phyloP scores from a whole-genome alignment of 1,284 basidiomycete species.

The Marasmius fiardii region DNA sequence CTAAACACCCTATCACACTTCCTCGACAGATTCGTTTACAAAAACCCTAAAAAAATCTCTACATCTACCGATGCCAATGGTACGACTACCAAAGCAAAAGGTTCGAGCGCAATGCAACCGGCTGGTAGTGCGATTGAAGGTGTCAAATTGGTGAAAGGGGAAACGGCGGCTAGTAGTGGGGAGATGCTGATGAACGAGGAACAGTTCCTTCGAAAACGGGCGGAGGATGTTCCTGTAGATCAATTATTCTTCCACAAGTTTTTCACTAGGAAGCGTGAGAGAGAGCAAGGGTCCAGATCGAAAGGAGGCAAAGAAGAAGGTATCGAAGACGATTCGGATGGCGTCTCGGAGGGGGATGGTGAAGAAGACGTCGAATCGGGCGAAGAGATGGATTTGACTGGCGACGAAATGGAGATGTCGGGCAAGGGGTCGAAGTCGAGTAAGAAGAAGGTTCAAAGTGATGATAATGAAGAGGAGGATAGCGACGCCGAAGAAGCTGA shows the following conservation, averaged over 20 bases:
- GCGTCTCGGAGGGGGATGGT: conserved; percentile 32
- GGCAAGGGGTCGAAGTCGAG: conserved; percentile 16
- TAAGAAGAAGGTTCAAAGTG: conserved; percentile 20
- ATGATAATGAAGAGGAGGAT: conserved; percentile 26
- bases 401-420: conserved; percentile 37
- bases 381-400: conserved; percentile 37
- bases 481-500: conserved; percentile 51
- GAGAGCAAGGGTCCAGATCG: conserved; percentile 39
- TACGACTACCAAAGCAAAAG: conserved; percentile 59
- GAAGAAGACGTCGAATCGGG: conserved; percentile 31
- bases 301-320: conserved; percentile 31
- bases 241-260: conserved; percentile 74
- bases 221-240: conserved; percentile 82
- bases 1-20: conserved; percentile 93
- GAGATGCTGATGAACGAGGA: conserved; percentile 71
- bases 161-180: conserved; percentile 39
- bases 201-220: conserved; percentile 73
- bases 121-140: conserved; percentile 62
- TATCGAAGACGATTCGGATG: conserved; percentile 28
- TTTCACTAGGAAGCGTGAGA: conserved; percentile 61
- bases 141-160: conserved; percentile 75
- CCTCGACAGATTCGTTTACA: conserved; percentile 87
- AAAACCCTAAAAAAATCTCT: conserved; percentile 85
- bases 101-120: conserved; percentile 95
- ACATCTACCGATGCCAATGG: conserved; percentile 18